Evolutionary conservation across 2,329 filamentous ascomycete species (phyloP).

Genomic region (Harringtonia lauricola): DNA sequence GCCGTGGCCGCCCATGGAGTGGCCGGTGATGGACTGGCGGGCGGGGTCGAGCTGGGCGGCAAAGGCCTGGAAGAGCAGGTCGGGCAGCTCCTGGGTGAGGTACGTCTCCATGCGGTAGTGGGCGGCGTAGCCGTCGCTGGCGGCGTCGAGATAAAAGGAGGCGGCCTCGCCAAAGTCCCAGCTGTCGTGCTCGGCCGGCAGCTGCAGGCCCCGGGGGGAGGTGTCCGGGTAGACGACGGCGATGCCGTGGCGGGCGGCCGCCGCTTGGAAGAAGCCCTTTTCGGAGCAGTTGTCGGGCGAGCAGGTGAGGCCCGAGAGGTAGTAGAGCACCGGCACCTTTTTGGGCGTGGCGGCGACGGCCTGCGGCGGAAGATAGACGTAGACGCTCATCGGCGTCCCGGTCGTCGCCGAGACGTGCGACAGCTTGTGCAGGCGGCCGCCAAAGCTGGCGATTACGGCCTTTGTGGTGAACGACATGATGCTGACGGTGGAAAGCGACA

Average conservation of each 20-base stretch:
- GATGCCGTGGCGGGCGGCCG: constrained; percentile 68
- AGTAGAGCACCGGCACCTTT: constrained; percentile 79
- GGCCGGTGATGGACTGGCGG: constrained; percentile 76
- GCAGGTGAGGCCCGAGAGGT: constrained; percentile 89
- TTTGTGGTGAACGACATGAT: constrained; percentile 81
- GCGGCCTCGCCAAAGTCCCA: constrained; percentile 91
- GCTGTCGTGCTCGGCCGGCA: constrained; percentile 73
- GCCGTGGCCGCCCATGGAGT: constrained; percentile 96
- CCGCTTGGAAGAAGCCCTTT: constrained; percentile 84
- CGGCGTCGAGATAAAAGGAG: constrained; percentile 91
- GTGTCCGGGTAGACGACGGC: constrained; percentile 96
- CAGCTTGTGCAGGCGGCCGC: constrained; percentile 90
- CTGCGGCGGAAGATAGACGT: constrained; percentile 78
- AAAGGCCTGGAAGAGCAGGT: constrained; percentile 60
- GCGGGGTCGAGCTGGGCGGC: constrained; percentile 53
- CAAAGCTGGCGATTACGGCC: constrained; percentile 81
- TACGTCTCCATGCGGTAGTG: constrained; percentile 96
- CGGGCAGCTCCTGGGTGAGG: constrained; percentile 78
- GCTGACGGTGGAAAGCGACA: not conserved
- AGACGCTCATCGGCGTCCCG: constrained; percentile 81
- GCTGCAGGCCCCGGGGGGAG: constrained; percentile 71
- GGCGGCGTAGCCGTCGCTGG: constrained; percentile 60
- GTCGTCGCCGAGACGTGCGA: constrained; percentile 71
- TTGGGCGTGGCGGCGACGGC: constrained; percentile 38
- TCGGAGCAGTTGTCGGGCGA: constrained; percentile 77